Evolutionary conservation across 495 filamentous ascomycete genomes (phyloP).

Genomic region (Pyronema domesticum): DNA sequence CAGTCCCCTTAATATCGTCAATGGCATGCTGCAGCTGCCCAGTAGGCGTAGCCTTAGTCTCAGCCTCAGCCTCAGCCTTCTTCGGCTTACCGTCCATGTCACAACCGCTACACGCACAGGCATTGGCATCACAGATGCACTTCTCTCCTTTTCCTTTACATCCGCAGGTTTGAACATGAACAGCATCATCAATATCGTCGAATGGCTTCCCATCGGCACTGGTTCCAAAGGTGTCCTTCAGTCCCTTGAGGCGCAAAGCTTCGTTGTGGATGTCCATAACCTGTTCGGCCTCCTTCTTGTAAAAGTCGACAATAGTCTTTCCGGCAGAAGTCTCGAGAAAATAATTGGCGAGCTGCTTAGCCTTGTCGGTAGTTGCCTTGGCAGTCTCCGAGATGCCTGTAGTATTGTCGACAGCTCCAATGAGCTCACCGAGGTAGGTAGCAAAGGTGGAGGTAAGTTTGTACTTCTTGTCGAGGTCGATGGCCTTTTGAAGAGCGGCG

Average conservation of each 20-base stretch:
- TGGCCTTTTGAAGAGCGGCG: slow-evolving; percentile 62
- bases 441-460: slow-evolving; percentile 66
- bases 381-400: slow-evolving; percentile 33
- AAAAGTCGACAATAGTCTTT: slow-evolving; percentile 69
- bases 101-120: slow-evolving; percentile 26
- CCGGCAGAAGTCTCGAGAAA: slow-evolving; percentile 70
- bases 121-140: slow-evolving; percentile 22
- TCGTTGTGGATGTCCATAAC: slow-evolving; percentile 84
- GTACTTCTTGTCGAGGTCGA: slow-evolving; percentile 79
- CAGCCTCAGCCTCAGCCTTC: slow-evolving; percentile 5
- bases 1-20: slow-evolving; percentile 8
- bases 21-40: slow-evolving; percentile 9
- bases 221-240: no score
- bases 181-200: slow-evolving; percentile 12
- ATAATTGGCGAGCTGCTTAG: slow-evolving; percentile 73
- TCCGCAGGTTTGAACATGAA: slow-evolving; percentile 12
- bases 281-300: slow-evolving; percentile 60
- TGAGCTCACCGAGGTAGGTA: slow-evolving; percentile 27
- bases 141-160: slow-evolving; percentile 10
- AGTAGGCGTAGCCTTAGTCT: slow-evolving; percentile 4
- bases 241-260: slow-evolving; percentile 48
- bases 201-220: no score
- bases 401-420: slow-evolving; percentile 61
- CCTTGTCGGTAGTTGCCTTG: slow-evolving; percentile 30
- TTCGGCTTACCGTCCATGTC: slow-evolving; percentile 10